A percentile compares a stretch with the other conserved stretches of the same genome.
phyloP scores from a whole-genome alignment of 257 asterid genomes.

The Gardenia jasminoides region DNA sequence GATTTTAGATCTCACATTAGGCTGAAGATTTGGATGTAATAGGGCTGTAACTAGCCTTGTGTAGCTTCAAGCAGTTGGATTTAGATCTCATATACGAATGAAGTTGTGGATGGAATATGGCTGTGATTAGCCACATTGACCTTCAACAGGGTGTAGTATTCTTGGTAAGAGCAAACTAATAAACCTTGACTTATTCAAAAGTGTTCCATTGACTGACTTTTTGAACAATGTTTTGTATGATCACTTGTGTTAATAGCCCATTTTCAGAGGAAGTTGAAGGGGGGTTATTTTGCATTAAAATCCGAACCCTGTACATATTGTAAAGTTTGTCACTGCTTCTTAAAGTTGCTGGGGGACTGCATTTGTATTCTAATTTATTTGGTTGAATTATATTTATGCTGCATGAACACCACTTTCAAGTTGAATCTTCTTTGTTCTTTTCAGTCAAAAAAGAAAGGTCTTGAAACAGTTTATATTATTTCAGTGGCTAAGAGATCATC shows the following conservation, averaged over 20 bases:
- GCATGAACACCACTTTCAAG: background rate
- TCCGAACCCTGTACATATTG: background rate
- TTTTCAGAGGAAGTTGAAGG: background rate
- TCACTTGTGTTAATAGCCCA: background rate
- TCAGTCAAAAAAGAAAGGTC: background rate
- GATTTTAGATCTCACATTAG: background rate
- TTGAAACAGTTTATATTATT: conserved; percentile 18
- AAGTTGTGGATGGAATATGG: background rate
- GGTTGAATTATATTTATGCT: background rate
- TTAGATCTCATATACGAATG: background rate
- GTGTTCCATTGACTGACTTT: background rate
- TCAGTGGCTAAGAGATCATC: conserved; percentile 95
- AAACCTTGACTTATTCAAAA: background rate
- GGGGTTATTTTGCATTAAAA: background rate
- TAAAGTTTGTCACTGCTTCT: background rate
- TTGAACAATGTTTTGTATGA: background rate
- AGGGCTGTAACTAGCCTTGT: too few species aligned
- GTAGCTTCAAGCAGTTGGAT: background rate
- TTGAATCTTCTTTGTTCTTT: background rate
- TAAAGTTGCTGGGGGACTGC: background rate
- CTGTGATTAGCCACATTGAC: background rate
- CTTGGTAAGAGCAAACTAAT: background rate
- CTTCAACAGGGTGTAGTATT: background rate
- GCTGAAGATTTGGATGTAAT: too few species aligned
- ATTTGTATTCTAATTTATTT: background rate